Evolutionary conservation across 1,284 basidiomycete species (phyloP).

Genomic region (Uromyces viciae-fabae): DNA sequence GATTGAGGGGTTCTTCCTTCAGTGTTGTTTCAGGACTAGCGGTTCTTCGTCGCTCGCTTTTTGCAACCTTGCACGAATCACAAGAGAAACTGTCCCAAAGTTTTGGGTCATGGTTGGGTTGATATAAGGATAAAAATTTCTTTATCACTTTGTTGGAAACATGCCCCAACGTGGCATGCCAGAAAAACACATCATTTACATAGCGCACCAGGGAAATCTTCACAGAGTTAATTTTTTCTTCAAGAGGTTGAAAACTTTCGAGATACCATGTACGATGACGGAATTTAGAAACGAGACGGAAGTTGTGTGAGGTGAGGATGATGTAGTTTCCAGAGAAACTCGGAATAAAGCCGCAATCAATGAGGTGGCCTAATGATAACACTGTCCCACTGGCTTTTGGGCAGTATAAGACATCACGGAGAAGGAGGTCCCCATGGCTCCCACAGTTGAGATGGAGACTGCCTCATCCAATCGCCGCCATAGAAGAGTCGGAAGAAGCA

Average conservation of each 20-base stretch:
- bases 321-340: background rate
- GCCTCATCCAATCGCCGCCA: background rate
- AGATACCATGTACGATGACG: background rate
- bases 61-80: background rate
- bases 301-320: background rate
- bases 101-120: background rate
- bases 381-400: conserved; percentile 4
- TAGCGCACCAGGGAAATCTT: too few species aligned
- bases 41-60: background rate
- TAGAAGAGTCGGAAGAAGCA: background rate
- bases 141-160: background rate
- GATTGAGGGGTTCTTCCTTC: background rate
- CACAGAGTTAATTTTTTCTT: too few species aligned
- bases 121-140: background rate
- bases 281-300: background rate
- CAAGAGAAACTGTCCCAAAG: background rate
- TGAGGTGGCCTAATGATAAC: conserved; percentile 6
- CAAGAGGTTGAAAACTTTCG: too few species aligned
- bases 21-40: background rate
- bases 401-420: background rate
- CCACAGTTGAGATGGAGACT: background rate
- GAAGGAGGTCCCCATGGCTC: background rate
- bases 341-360: background rate
- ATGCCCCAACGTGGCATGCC: background rate
- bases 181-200: too few species aligned